Base-by-base conservation (phyloP, 2,329 filamentous ascomycete species). In the Colletotrichum orbiculare region DNA sequence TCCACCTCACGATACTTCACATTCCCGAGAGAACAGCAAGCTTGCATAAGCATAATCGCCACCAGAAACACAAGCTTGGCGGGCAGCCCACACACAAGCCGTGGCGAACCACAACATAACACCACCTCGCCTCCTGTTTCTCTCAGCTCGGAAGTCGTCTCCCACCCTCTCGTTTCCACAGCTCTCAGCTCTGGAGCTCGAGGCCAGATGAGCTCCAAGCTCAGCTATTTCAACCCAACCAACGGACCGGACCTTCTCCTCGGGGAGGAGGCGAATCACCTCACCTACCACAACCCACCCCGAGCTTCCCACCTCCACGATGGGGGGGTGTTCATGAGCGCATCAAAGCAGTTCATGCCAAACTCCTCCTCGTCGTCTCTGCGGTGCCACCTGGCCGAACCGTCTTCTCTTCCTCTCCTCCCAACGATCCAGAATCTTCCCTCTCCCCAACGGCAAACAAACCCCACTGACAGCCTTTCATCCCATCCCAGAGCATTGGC, bases 331-430 rank as follows among this genome's bases (percentile, higher is more conserved):
- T 37, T 49, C 45, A 34, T 11, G 13, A n/a, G 50, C 49, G 37
- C 55, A 49, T 58, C 55, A 50, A 43, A 58, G 55, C 46, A 50
- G 55, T 58, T 58, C 55, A 58, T 58, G 55, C 55, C 54, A 42
- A 15, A 5, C 13, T 13, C 46, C 25, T 25, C 25, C 25, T 25
- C 25, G 4, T 35, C 46, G 7, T 15, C 10, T 5, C 8, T 6
- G 12, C 25, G 25, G 25, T 25, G 25, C 25, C 25, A 48, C 11
- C 8, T 34, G 35, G 25, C 4, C 25, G 13, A 15, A 12, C 13
- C 34, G 46, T 17, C 55, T 50, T 33, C 35, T 46, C 54, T 58
- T 37, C 43, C 43, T 11, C 17, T 7, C 41, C 11, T 15, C 42
- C 34, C 12, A 11, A 4, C 53, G 41, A 41, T 41, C 34, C 25